Base-by-base conservation (phyloP, 192 early-diverging fungal genomes). In the Mortierella alpina region DNA sequence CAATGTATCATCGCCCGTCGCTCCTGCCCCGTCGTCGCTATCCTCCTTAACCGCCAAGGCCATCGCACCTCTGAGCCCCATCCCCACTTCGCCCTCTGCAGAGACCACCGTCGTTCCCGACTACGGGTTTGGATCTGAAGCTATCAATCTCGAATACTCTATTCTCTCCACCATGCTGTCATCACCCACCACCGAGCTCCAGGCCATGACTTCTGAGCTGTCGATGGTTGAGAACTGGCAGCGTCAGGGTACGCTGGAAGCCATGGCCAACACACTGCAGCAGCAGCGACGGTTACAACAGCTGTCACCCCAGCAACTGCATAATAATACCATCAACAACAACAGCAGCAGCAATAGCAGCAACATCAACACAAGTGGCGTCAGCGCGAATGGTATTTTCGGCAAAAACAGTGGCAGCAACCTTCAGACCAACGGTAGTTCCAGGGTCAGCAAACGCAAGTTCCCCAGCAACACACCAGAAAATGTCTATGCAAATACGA, bases 91-190 rank as follows among this genome's bases (percentile, higher is more conserved):
- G 31, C 47, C 72, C 9, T 66, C 72, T 2, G 40, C 59, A 40
- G 31, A 31, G 31, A 58, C 70, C 0, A 42, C 68, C 15, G 23
- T 57, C 15, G 18, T 66, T 8, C 76, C 61, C 6, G 76, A 79
- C 52, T 65, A 86, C 76, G 87, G 89, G 18, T 98, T 98, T 89
- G 93, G 92, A 47, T 98, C 97, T 6, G 94, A 94, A 46, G 86
- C 93, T 39, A 85, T 93, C 71, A 97, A 94, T 78, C 89, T 95
- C 22, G 97, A 98, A 80, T 96, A 96, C 75, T 89, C 92, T n/a
- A 92, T 97, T 58, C 83, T 98, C 23, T 94, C 93, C 6, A 95
- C 89, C 68, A 98, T 98, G 95, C 86, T 98, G 20, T 83, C 88
- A 42, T 82, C 84, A 11, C 72, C 80, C 0, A 66, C 68, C 1